A percentile compares a stretch with the other conserved stretches of the same genome.
These are phyloP conservation scores for Cantharellus cinnabarinus DNA, from an alignment of 768 basidiomycete species.

Conservation along the genomic window DNA sequence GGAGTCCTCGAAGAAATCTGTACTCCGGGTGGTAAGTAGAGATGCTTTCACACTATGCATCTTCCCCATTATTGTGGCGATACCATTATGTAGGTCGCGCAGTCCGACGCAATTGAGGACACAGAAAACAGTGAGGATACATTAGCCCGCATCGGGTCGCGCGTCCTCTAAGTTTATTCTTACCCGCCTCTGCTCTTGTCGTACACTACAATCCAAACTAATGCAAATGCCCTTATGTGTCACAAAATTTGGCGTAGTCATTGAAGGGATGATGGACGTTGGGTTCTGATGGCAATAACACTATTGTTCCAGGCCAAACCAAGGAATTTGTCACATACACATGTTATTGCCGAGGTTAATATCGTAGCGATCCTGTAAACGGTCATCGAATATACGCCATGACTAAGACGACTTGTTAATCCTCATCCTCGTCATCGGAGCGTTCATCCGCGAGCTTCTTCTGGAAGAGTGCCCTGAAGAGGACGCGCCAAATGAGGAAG, in stretches of 20 bases:
- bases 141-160: constrained; percentile 18
- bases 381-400: too few species aligned
- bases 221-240: too few species aligned
- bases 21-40: constrained; percentile 21
- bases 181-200: not conserved
- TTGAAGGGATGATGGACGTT: too few species aligned
- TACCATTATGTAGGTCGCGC: constrained; percentile 15
- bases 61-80: not conserved
- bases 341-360: too few species aligned
- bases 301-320: too few species aligned
- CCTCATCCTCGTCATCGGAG: constrained; percentile 40
- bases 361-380: too few species aligned
- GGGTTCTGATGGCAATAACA: too few species aligned
- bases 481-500: constrained; percentile 58
- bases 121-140: constrained; percentile 22
- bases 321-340: too few species aligned
- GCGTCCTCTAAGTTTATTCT: not conserved
- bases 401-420: constrained; percentile 3
- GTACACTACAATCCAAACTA: not conserved
- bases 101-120: constrained; percentile 23
- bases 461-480: constrained; percentile 37
- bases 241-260: too few species aligned
- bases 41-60: not conserved
- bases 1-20: constrained; percentile 65
- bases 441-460: constrained; percentile 41